Evolutionary conservation across 1,284 basidiomycete genomes (phyloP).

Genomic region (Ustilago hordei): DNA sequence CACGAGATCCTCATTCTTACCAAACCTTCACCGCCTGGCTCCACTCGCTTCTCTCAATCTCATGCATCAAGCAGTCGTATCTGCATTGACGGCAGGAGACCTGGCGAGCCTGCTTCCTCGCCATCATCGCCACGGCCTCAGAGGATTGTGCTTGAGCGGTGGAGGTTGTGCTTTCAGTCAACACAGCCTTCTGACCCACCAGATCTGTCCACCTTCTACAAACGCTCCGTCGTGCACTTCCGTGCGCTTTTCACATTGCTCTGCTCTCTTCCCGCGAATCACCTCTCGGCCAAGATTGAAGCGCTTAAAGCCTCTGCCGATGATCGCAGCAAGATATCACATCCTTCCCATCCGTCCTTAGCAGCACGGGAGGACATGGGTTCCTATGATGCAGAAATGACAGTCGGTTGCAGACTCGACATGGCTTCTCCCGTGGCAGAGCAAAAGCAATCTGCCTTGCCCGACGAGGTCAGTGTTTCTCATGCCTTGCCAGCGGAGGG

Average conservation of each 20-base stretch:
- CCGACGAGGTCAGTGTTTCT: slow-evolving; percentile 18
- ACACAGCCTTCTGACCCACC: slow-evolving; percentile 20
- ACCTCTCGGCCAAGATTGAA: slow-evolving; percentile 52
- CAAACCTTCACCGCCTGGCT: background rate
- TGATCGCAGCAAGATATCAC: background rate
- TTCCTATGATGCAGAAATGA: slow-evolving; percentile 42
- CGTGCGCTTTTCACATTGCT: slow-evolving; percentile 63
- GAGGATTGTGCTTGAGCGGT: slow-evolving; percentile 52
- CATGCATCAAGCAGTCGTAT: slow-evolving; percentile 4
- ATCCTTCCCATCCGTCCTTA: slow-evolving; percentile 20
- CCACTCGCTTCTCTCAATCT: background rate
- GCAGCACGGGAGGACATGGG: slow-evolving; percentile 26
- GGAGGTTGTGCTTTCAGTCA: slow-evolving; percentile 46
- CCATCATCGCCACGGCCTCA: background rate
- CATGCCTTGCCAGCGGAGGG: slow-evolving; percentile 16
- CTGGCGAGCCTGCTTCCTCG: slow-evolving; percentile 2
- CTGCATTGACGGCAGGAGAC: slow-evolving; percentile 25
- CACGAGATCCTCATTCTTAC: slow-evolving; percentile 30
- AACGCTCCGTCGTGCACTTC: slow-evolving; percentile 68
- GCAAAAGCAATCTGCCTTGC: background rate
- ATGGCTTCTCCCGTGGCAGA: slow-evolving; percentile 13
- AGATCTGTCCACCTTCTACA: slow-evolving; percentile 69
- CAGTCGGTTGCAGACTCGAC: slow-evolving; percentile 54
- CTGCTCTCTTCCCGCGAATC: slow-evolving; percentile 58
- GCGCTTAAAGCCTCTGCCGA: slow-evolving; percentile 16